Conservation (phyloP, 2,329 filamentous ascomycete genomes). For the Cercospora brassicicola region DNA sequence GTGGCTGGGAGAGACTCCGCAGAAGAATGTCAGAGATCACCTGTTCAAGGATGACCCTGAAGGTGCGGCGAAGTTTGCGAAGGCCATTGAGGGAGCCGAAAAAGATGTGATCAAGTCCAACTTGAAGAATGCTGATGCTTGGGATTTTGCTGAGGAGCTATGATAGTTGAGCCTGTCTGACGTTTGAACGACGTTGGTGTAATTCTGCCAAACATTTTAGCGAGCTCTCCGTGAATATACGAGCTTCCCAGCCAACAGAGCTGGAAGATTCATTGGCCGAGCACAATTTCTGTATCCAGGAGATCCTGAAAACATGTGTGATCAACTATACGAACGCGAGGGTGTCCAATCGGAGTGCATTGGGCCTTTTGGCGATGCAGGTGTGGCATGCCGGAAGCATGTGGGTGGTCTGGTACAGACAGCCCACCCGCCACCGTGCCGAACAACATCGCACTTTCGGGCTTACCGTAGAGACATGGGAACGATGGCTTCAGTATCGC, state of each 20-base stretch:
- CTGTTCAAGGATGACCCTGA: slow-evolving; percentile 63
- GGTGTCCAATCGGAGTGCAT: background rate
- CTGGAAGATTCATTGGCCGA: background rate
- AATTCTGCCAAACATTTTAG: background rate
- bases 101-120: slow-evolving; percentile 50
- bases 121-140: slow-evolving; percentile 11
- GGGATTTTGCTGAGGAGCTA: slow-evolving; percentile 7
- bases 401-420: background rate
- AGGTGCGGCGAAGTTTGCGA: slow-evolving; percentile 62
- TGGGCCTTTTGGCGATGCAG: too few relatives aligned
- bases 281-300: background rate
- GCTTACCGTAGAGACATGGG: background rate
- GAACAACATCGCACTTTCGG: background rate
- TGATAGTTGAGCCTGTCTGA: background rate
- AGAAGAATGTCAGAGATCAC: slow-evolving; percentile 58
- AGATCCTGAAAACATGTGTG: background rate
- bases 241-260: background rate
- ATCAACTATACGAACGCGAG: background rate
- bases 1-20: slow-evolving; percentile 72
- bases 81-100: slow-evolving; percentile 61
- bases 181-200: background rate
- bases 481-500: background rate
- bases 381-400: background rate
- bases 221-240: background rate
- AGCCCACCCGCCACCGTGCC: background rate